Evolutionary conservation across 2,329 filamentous ascomycete species (phyloP), one percentile per base, ranked within the genome.

Genomic region (Fusarium sulawesiense): DNA sequence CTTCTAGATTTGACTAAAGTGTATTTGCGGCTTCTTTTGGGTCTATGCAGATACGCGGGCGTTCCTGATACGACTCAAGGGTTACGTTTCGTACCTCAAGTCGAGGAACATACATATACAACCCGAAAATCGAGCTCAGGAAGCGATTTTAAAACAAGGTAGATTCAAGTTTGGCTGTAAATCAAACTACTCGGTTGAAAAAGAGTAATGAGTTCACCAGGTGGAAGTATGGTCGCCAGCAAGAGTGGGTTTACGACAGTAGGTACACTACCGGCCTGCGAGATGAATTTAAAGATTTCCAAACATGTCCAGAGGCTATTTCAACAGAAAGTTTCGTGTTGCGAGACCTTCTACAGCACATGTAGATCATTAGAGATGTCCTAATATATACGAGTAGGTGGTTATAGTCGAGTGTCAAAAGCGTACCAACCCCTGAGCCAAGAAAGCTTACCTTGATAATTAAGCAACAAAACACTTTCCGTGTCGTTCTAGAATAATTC

Each of bases 261-360:
- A 21, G 4, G 4, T 21, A 21, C 21, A 21, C 21, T 21, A 5
- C 21, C 4, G 21, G 21, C 4, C 21, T 21, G 18, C 34, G 34
- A 37, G 18, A 37, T 7, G 18, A 37, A 12, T 37, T 37, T 37
- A 6, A n/a, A n/a, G 6, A 37, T 37, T 37, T 37, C 10, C 9
- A 37, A 7, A 0, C 6, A 37, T 37, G 6, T 37, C 18, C 34
- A 37, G 4, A 11, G 34, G 18, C 34, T 2, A 4, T 11, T 6
- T 11, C 4, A 4, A n/a, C 16, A n/a, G 10, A 18, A 0, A 5
- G 0, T 0, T 18, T 34, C 5, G 4, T 23, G 6, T n/a, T 21
- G 6, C 13, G 11, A 7, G 11, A 11, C 10, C 4, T 16, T 18
- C 10, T 18, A 5, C 10, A 30, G 12, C 9, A 6, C 6, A 25